Percentiles rank a stretch among this genome's conserved stretches.
These are phyloP conservation scores for Calonectria fujianensis DNA, from an alignment of 2,329 filamentous ascomycete genomes.

Conservation along the genomic window DNA sequence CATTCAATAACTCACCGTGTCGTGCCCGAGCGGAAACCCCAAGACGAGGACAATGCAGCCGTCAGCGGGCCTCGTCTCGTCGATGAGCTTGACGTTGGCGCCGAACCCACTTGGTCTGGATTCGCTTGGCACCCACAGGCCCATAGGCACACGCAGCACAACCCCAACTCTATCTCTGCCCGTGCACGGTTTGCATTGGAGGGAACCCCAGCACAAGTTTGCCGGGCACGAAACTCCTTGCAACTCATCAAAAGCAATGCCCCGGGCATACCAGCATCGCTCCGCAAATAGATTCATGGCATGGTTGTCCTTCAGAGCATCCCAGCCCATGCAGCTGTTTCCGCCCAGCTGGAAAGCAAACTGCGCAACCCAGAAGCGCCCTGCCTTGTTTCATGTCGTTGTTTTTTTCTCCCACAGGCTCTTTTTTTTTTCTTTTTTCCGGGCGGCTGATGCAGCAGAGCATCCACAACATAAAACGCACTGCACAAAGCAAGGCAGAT, in stretches of 20 bases:
- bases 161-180: constrained; percentile 21
- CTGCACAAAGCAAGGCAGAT: constrained; percentile 33
- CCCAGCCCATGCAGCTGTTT: constrained; percentile 17
- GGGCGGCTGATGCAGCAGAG: constrained; percentile 24
- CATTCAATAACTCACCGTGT: neutral
- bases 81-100: neutral
- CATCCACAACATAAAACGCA: constrained; percentile 31
- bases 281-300: constrained; percentile 23
- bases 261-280: neutral
- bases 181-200: constrained; percentile 22
- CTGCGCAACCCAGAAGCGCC: constrained; percentile 30
- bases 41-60: neutral
- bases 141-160: constrained; percentile 12
- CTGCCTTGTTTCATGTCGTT: constrained; percentile 44
- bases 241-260: constrained; percentile 19
- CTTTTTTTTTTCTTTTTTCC: constrained; percentile 29
- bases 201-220: constrained; percentile 25
- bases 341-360: constrained; percentile 36
- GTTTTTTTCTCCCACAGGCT: constrained; percentile 21
- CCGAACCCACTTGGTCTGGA: constrained; percentile 17
- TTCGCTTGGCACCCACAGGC: constrained; percentile 16
- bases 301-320: constrained; percentile 20
- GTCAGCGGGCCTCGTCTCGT: neutral
- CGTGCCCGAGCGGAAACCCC: constrained; percentile 14
- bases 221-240: constrained; percentile 3